Percentiles rank a stretch among this genome's conserved stretches.
These are phyloP conservation scores for Globisporangium orthogonon DNA, from an alignment of 352 stramenopile species.

Conservation along the genomic window DNA sequence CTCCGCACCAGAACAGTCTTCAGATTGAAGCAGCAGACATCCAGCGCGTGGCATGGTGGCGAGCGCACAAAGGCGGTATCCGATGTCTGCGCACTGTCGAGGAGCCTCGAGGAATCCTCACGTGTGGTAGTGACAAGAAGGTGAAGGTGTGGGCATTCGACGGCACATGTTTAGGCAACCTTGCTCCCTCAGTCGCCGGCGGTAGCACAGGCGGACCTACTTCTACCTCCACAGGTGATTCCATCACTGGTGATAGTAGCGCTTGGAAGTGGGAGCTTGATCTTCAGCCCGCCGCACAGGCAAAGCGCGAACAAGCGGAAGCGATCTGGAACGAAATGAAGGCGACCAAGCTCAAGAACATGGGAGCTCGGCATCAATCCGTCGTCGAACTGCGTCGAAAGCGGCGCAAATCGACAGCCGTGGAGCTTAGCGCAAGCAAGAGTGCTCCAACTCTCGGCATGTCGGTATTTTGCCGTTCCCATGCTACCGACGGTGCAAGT, in stretches of 20 bases:
- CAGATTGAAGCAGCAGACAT: conserved; percentile 26
- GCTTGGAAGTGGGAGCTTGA: conserved; percentile 53
- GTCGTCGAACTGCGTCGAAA: conserved; percentile 15
- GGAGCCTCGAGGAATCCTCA: conserved; percentile 48
- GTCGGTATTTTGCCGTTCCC: too few species aligned
- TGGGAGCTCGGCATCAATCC: conserved; percentile 17
- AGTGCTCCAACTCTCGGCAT: conserved; percentile 20
- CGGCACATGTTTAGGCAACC: conserved; percentile 29
- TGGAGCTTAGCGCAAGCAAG: conserved; percentile 11
- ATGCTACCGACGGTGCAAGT: neutral
- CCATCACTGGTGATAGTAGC: too few species aligned
- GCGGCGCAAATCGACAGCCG: conserved; percentile 8
- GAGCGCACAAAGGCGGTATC: conserved; percentile 44
- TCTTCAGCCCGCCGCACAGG: conserved; percentile 17
- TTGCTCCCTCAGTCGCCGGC: conserved; percentile 11
- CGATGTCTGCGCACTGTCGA: conserved; percentile 47
- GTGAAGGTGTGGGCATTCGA: conserved; percentile 55
- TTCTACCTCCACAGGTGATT: neutral
- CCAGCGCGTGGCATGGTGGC: conserved; percentile 39
- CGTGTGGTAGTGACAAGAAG: conserved; percentile 57
- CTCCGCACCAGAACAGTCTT: neutral
- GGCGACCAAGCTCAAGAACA: conserved; percentile 28
- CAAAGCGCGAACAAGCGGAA: conserved; percentile 45
- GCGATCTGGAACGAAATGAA: conserved; percentile 60
- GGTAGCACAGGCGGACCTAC: neutral